phyloP scores from a whole-genome alignment of 2,329 filamentous ascomycete genomes.

The Aureobasidium uvarum region DNA sequence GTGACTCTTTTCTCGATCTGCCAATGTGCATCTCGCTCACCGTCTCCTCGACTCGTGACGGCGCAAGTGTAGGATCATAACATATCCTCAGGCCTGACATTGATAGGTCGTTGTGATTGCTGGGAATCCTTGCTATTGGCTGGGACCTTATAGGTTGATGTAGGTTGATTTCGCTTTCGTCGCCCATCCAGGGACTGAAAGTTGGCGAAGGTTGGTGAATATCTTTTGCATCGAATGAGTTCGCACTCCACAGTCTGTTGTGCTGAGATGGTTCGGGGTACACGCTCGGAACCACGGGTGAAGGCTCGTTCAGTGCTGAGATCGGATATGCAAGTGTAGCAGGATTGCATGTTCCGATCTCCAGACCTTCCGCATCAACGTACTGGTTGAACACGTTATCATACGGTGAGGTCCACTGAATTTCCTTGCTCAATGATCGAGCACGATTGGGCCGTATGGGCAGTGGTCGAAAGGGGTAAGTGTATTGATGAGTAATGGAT shows the following conservation, averaged over 20 bases:
- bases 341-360: conserved; percentile 49
- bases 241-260: conserved; percentile 14
- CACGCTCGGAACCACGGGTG: background rate
- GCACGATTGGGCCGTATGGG: background rate
- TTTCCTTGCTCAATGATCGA: conserved; percentile 50
- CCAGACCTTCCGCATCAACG: conserved; percentile 56
- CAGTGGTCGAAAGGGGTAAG: conserved; percentile 25
- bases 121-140: background rate
- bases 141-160: background rate
- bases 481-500: conserved; percentile 21
- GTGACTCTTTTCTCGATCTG: conserved; percentile 21
- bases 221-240: conserved; percentile 15
- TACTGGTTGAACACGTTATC: conserved; percentile 64
- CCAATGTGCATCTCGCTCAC: conserved; percentile 27
- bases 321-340: conserved; percentile 43
- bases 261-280: background rate
- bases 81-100: conserved; percentile 37
- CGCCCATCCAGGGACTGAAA: conserved; percentile 19
- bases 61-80: conserved; percentile 36
- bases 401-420: conserved; percentile 56
- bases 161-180: conserved; percentile 22
- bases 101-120: conserved; percentile 26
- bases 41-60: conserved; percentile 22
- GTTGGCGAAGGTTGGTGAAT: conserved; percentile 18
- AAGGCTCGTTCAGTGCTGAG: background rate